A percentile compares a stretch with the other conserved stretches of the same genome.
Conservation (phyloP, 768 basidiomycete species). For the Psilocybe cyanescens region DNA sequence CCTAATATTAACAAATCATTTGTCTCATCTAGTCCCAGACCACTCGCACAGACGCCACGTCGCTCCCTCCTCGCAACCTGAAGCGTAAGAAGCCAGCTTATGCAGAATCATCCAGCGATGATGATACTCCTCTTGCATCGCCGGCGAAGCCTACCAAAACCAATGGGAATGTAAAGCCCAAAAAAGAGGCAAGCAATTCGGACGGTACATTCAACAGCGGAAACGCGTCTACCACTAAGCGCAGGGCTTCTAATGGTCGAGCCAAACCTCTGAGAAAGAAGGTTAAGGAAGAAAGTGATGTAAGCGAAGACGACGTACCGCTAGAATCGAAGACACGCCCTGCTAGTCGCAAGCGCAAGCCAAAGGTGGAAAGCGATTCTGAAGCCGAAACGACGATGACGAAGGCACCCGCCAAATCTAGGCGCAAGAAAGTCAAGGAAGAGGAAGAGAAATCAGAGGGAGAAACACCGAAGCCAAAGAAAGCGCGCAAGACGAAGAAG, state of each 20-base stretch:
- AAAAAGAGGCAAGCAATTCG: slow-evolving; percentile 36
- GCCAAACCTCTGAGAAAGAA: slow-evolving; percentile 67
- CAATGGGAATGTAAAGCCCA: slow-evolving; percentile 44
- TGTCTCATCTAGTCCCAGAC: slow-evolving; percentile 54
- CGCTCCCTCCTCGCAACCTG: slow-evolving; percentile 37
- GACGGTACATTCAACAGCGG: slow-evolving; percentile 43
- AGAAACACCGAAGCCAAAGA: slow-evolving; percentile 48
- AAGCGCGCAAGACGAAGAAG: slow-evolving; percentile 45
- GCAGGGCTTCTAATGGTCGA: slow-evolving; percentile 46
- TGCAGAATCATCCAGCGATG: slow-evolving; percentile 67
- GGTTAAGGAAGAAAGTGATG: slow-evolving; percentile 51
- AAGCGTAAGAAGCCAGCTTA: slow-evolving; percentile 68
- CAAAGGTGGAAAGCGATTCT: slow-evolving; percentile 54
- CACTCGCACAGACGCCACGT: slow-evolving; percentile 49
- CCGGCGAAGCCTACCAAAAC: slow-evolving; percentile 52
- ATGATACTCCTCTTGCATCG: slow-evolving; percentile 74
- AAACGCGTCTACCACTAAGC: slow-evolving; percentile 51
- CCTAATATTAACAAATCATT: slow-evolving; percentile 20
- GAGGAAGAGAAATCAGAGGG: slow-evolving; percentile 49
- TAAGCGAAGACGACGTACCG: slow-evolving; percentile 37
- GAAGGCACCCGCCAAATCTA: slow-evolving; percentile 49
- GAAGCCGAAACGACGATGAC: slow-evolving; percentile 48
- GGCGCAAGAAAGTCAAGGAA: slow-evolving; percentile 58
- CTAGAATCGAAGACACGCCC: slow-evolving; percentile 39
- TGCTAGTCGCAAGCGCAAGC: slow-evolving; percentile 44